A percentile compares a stretch with the other conserved stretches of the same genome.
Conservation (phyloP, 2,329 filamentous ascomycete species). For the Cladosporium sphaerospermum region DNA sequence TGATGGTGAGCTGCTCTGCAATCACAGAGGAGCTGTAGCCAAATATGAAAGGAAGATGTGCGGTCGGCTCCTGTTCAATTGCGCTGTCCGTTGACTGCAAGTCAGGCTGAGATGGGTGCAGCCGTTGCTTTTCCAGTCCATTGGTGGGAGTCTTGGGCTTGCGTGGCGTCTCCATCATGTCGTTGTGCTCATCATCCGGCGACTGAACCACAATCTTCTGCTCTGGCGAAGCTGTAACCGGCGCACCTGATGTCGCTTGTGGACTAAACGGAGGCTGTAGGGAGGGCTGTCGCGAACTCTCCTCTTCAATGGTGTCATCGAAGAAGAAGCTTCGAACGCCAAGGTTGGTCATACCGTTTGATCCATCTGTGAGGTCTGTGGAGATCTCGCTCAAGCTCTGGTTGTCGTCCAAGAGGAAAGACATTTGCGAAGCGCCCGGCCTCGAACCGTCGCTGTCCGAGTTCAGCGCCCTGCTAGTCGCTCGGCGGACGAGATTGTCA, state of each 20-base stretch:
- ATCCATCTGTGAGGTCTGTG: constrained; percentile 46
- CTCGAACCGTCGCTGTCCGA: constrained; percentile 2
- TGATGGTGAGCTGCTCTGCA: constrained; percentile 76
- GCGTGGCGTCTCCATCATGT: background rate
- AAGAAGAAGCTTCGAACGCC: constrained; percentile 45
- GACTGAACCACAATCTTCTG: background rate
- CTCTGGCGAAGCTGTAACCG: constrained; percentile 19
- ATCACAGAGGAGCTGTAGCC: constrained; percentile 73
- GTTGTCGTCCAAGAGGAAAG: constrained; percentile 49
- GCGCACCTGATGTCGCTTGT: constrained; percentile 34
- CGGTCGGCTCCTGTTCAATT: background rate
- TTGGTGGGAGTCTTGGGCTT: background rate
- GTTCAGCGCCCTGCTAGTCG: background rate
- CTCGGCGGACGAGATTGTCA: background rate
- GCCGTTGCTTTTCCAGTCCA: background rate
- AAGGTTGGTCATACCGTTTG: constrained; percentile 31
- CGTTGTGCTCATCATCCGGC: background rate
- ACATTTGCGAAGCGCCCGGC: constrained; percentile 26
- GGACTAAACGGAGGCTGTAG: constrained; percentile 34
- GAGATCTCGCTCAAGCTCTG: constrained; percentile 52
- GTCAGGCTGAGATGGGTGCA: background rate
- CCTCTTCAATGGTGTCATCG: constrained; percentile 38
- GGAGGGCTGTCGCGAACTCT: constrained; percentile 33
- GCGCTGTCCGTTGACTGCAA: background rate
- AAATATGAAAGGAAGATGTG: constrained; percentile 72